Percentiles rank a stretch among this genome's conserved stretches.
Conservation (phyloP, 2,329 filamentous ascomycete species). For the Taxawa tesnikishii region DNA sequence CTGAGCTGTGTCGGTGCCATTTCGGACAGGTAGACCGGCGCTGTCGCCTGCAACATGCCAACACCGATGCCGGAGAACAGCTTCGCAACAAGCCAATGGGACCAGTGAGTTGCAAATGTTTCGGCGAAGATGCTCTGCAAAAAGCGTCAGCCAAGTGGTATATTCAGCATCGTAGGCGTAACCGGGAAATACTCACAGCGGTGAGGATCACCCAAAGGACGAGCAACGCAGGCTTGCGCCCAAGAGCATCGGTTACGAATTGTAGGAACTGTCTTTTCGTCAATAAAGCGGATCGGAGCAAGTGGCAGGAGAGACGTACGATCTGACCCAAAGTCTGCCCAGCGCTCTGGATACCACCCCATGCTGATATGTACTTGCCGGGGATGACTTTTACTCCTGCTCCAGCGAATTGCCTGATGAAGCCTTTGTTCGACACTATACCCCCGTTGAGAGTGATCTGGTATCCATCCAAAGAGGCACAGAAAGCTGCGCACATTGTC, state of each 20-base stretch:
- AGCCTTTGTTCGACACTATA: no score
- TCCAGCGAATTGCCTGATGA: no score
- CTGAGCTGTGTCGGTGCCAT: slow-evolving; percentile 28
- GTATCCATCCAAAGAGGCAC: no score
- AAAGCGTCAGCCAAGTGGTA: background rate
- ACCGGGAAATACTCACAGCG: slow-evolving; percentile 12
- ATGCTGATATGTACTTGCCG: no score
- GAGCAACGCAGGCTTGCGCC: slow-evolving; percentile 24
- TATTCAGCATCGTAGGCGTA: background rate
- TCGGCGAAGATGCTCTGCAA: slow-evolving; percentile 26
- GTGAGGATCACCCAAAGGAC: slow-evolving; percentile 23
- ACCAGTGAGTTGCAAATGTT: slow-evolving; percentile 23
- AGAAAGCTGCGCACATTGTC: no score
- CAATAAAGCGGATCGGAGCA: no score
- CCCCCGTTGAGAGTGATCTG: no score
- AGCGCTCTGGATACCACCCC: no score
- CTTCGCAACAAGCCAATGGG: slow-evolving; percentile 26
- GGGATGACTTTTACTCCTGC: no score
- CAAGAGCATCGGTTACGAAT: slow-evolving; percentile 22
- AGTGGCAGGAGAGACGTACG: no score
- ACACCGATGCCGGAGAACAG: slow-evolving; percentile 25
- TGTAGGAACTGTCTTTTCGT: no score
- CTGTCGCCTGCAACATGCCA: slow-evolving; percentile 29
- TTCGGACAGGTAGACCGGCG: slow-evolving; percentile 31
- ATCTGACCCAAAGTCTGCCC: no score